Base-by-base conservation (phyloP, 2,329 filamentous ascomycete species). In the Aaosphaeria pasadenensis region DNA sequence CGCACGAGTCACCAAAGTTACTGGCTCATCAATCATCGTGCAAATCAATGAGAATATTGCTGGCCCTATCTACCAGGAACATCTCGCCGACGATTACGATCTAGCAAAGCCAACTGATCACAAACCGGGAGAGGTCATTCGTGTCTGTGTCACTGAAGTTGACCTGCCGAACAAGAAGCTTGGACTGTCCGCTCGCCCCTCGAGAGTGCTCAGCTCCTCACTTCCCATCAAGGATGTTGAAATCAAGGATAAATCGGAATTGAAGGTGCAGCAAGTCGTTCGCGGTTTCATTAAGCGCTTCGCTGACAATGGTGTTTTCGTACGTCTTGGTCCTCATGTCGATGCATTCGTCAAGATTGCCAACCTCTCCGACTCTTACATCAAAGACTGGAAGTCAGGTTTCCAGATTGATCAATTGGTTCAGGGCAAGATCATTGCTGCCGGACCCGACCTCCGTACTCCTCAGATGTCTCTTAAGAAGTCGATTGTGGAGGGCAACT, bases 301-400 rank as follows among this genome's bases (percentile, higher is more conserved):
- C 39, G 82, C 88, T 0, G 90, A 96, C 56, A 92, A 91, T 67
- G 94, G 94, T 45, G 71, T 99, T 2, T 96, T 96, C 61, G 82
- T 99, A 42, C 81, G 86, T 29, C 78, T 99, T 3, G 91, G 91
- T 39, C 88, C 89, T 13, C 84, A 87, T 53, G 79, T 96, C 13
- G 88, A 88, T 43, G 91, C 86, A 1, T 87, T 91, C 61, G 88
- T 96, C 42, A 87, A 89, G 57, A 86, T 97, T 45, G 83, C 87
- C 7, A 91, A 97, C 67, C 79, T 99, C 11, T 96, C 91, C 0
- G 94, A 99, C 67, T 81, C 83, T 6, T 99, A 86, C 68, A 74
- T 99, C 60, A 97, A 97, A 71, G 89, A 97, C 52, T 99, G 94
- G 94, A 95, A 96, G 74, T 83, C 88, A 33, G 78, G 86, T 40